Evolutionary conservation across 257 asterid species (phyloP), one percentile per base, ranked within the genome.

Genomic region (Nicotiana obtusifolia): DNA sequence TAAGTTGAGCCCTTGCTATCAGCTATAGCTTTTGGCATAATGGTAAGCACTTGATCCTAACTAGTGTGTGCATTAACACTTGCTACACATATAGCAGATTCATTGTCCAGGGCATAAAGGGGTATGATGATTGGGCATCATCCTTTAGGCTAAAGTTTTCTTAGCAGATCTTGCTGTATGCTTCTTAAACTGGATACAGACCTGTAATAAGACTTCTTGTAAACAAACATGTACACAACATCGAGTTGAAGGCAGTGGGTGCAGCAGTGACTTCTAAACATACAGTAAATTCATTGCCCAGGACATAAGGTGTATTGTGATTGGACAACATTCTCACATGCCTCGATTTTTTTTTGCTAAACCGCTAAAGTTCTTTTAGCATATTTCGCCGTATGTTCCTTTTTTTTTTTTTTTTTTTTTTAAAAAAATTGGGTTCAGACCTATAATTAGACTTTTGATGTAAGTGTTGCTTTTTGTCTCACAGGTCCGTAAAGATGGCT

Each of bases 401-500:
- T 9, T 7, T 41, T 41, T 41, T 9, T 41, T 7, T 14, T 71
- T 44, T 44, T 44, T 44, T 13, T 44, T 7, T 13, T n/a, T n/a
- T n/a, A n/a, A n/a, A n/a, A n/a, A n/a, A 20, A 54, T 16, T 71
- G 15, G 7, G 8, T 20, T 71, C 37, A 71, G 78, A 22, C 14
- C 13, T 44, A 57, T 7, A 44, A 47, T 35, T 44, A 7, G 15
- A 22, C 78, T 44, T 6, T 44, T 71, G 78, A 71, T 44, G 8
- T 17, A 22, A 71, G 3, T 44, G 37, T 24, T 79, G 7, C 31
- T 65, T 49, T 30, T 53, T 52, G 54, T 69, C 33, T 53, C 80
- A 57, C 49, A 68, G 67, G 53, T 56, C 22, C 7, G 28, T 59
- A 60, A 26, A 80, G 60, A 71, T 86, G 87, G 81, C 65, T n/a